These are phyloP conservation scores for Gypsophila paniculata DNA, from an alignment of 179 eudicot species.

Conservation along the genomic window DNA sequence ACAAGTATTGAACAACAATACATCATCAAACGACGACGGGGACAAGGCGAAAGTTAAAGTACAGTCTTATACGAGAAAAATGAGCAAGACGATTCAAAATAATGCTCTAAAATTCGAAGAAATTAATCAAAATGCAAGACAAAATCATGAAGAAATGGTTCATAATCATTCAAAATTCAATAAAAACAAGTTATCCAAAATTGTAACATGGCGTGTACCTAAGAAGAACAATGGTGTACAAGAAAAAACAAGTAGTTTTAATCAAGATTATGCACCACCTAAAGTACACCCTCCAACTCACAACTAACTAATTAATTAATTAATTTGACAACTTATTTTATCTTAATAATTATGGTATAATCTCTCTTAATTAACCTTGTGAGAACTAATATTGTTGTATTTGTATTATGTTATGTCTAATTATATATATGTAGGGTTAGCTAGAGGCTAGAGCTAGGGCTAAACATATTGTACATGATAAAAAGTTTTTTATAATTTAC, in stretches of 20 bases:
- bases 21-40: too few relatives aligned
- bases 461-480: background rate
- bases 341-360: background rate
- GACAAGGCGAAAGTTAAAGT: background rate
- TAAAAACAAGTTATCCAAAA: background rate
- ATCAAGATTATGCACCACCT: conserved; percentile 35
- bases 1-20: too few relatives aligned
- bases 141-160: background rate
- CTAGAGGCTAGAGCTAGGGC: too few relatives aligned
- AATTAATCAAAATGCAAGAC: background rate
- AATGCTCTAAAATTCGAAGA: background rate
- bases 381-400: background rate
- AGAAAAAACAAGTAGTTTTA: conserved; percentile 20
- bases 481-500: background rate
- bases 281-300: conserved; percentile 38
- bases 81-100: background rate
- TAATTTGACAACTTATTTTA: background rate
- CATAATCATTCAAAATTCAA: background rate
- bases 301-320: conserved; percentile 19
- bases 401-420: background rate
- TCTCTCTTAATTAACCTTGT: background rate
- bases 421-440: background rate
- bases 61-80: background rate
- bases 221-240: conserved; percentile 8
- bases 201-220: conserved; percentile 29